Evolutionary conservation across 768 basidiomycete genomes (phyloP).

Genomic region (Hydnomerulius pinastri): DNA sequence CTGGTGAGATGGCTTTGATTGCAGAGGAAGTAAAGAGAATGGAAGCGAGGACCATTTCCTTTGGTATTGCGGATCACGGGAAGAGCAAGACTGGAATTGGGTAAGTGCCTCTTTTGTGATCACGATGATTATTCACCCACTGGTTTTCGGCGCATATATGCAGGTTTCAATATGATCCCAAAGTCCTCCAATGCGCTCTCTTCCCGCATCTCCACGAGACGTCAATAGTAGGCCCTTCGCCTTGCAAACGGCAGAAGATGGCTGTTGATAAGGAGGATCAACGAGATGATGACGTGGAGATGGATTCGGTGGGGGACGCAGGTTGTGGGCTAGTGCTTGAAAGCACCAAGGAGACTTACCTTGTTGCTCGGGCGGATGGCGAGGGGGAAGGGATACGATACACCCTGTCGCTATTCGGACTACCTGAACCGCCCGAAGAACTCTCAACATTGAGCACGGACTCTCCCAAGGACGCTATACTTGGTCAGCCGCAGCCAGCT

Average conservation of each 20-base stretch:
- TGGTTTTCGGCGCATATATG: background rate
- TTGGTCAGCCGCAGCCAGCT: background rate
- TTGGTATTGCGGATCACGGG: constrained; percentile 37
- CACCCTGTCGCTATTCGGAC: constrained; percentile 18
- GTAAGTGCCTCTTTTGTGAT: constrained; percentile 35
- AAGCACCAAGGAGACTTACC: constrained; percentile 21
- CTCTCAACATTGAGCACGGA: background rate
- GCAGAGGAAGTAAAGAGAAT: constrained; percentile 43
- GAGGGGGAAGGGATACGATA: constrained; percentile 14
- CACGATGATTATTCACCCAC: constrained; percentile 1
- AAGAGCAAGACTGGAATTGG: constrained; percentile 43
- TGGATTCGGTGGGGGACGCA: constrained; percentile 11
- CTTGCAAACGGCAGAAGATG: constrained; percentile 31
- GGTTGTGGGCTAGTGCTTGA: constrained; percentile 26
- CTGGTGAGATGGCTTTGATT: constrained; percentile 21
- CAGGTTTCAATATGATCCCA: constrained; percentile 58
- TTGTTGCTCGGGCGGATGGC: constrained; percentile 15
- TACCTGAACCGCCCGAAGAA: background rate
- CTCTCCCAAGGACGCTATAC: background rate
- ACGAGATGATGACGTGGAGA: constrained; percentile 7
- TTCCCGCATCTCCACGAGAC: constrained; percentile 39
- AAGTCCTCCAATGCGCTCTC: constrained; percentile 41
- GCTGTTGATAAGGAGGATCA: constrained; percentile 8
- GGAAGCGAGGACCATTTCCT: constrained; percentile 49
- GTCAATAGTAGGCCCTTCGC: constrained; percentile 15